A percentile compares a stretch with the other conserved stretches of the same genome.
Evolutionary conservation across 1,139 yeast species (phyloP).

Genomic region (Diutina scorzettiae): DNA sequence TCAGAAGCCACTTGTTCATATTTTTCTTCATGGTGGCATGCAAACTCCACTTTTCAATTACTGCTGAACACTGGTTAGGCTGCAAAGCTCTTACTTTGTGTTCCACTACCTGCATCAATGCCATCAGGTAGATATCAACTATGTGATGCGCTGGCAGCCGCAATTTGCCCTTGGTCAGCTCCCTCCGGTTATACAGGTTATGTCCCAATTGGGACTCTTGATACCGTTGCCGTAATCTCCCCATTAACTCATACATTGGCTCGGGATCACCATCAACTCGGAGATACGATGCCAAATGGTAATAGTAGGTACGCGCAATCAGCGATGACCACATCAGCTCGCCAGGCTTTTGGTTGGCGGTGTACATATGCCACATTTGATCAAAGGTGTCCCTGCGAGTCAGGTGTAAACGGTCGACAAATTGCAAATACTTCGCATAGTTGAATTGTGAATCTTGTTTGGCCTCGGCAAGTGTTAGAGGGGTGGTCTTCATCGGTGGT

Average conservation of each 20-base stretch:
- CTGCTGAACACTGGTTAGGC: neutral
- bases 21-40: neutral
- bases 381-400: neutral
- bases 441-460: neutral
- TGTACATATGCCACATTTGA: neutral
- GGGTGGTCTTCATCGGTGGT: neutral
- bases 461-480: neutral
- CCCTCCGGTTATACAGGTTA: neutral
- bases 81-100: neutral
- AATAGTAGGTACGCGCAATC: neutral
- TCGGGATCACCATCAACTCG: neutral
- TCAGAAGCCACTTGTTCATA: neutral
- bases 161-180: neutral
- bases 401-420: neutral
- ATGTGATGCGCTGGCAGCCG: neutral
- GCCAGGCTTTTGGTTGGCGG: neutral
- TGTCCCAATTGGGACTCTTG: neutral
- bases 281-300: neutral
- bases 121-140: neutral
- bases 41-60: slow-evolving; percentile 2
- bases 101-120: slow-evolving; percentile 3
- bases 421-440: neutral
- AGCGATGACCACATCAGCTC: neutral
- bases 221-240: neutral
- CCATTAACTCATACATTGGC: slow-evolving; percentile 1